Evolutionary conservation across 2,329 filamentous ascomycete species (phyloP), one percentile per base, ranked within the genome.

Genomic region (Tolypocladium amazonense): DNA sequence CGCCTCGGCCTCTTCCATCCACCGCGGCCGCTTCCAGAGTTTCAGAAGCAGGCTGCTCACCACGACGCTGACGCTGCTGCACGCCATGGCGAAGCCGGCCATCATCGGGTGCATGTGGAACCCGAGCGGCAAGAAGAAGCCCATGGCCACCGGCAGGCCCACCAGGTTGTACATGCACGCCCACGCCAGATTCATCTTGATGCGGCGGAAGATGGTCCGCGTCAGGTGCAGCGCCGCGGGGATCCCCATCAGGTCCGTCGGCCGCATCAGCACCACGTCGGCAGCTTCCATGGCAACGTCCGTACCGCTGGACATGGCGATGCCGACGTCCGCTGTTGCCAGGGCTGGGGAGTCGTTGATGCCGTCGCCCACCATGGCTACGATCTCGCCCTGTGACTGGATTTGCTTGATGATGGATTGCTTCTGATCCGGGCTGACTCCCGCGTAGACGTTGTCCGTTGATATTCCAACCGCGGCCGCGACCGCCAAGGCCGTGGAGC

Each of bases 261-360:
- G 89, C 3, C 89, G 87, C 93, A 99, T 99, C 59, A 99, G 86
- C 20, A 99, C 94, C 23, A 99, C 86, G 68, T 96, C 92, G 0
- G 94, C 94, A 1, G 94, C 94, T 76, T 97, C 94, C 86, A 99
- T 96, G 56, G 94, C 94, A 1, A 99, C 93, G 71, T 97, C 94
- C 0, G 94, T 97, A 60, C 94, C 94, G 9, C 88, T 92, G 6
- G 90, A 84, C 74, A 99, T 90, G 60, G 92, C 92, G 65, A 99
- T 96, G 64, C 94, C 94, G 35, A 97, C 86, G 66, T 96, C 87
- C 14, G 94, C 92, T 0, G 92, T 96, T 0, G 92, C 94, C 14
- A 99, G 84, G 0, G 94, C 94, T 0, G 94, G 94, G 0, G 92
- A 96, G 77, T 99, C 94, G 74, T 99, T 99, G 81, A 99, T 97